Evolutionary conservation across 176 grass and related monocot genomes (phyloP).

Genomic region (Aechmea fasciata): DNA sequence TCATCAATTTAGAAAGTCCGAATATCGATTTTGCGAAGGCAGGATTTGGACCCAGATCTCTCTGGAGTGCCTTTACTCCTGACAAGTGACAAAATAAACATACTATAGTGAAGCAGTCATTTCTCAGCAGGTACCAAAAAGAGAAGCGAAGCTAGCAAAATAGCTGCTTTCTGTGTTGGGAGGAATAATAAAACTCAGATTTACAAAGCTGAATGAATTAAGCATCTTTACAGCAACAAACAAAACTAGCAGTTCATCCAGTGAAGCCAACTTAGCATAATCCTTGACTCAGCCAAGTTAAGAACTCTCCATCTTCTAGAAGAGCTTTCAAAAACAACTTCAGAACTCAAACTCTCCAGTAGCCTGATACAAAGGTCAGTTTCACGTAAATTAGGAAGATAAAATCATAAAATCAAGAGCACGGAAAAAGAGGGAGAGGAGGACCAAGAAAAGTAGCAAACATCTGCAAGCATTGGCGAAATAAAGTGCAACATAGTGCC

Average conservation of each 20-base stretch:
- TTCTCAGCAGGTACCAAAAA: too few species aligned
- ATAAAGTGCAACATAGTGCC: too few species aligned
- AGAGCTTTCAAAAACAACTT: constrained; percentile 13
- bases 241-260: neutral
- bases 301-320: neutral
- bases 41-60: too few species aligned
- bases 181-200: neutral
- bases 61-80: too few species aligned
- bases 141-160: neutral
- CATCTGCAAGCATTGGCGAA: too few species aligned
- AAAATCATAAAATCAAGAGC: neutral
- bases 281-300: neutral
- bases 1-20: too few species aligned
- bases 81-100: too few species aligned
- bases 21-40: too few species aligned
- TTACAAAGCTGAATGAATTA: neutral
- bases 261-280: neutral
- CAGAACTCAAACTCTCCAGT: constrained; percentile 46
- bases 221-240: constrained; percentile 3
- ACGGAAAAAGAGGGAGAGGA: constrained; percentile 1
- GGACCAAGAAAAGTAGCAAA: too few species aligned
- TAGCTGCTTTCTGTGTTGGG: neutral
- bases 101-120: too few species aligned
- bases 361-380: constrained; percentile 13
- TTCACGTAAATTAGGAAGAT: neutral